Conservation (phyloP, 1,284 basidiomycete species). For the Pseudozyma thailandica region DNA sequence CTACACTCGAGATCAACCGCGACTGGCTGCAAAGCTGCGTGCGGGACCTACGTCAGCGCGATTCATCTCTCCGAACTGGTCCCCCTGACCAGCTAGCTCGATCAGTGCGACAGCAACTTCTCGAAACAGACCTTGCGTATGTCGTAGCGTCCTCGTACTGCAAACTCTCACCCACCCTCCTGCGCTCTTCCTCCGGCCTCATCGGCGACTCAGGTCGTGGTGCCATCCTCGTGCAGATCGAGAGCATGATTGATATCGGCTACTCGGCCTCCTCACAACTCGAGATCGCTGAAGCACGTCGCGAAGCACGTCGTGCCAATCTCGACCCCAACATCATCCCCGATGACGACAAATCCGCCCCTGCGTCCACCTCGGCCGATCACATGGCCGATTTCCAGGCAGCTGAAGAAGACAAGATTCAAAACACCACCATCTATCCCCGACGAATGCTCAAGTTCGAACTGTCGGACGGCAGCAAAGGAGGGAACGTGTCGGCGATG, state of each 20-base stretch:
- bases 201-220: constrained; percentile 18
- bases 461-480: constrained; percentile 87
- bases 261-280: constrained; percentile 35
- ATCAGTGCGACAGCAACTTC: constrained; percentile 32
- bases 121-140: constrained; percentile 27
- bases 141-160: constrained; percentile 13
- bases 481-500: constrained; percentile 78
- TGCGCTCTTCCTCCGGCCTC: constrained; percentile 6
- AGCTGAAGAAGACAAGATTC: constrained; percentile 39
- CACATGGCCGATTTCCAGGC: constrained; percentile 51
- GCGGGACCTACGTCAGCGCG: constrained; percentile 5
- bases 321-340: constrained; percentile 27
- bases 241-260: constrained; percentile 47
- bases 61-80: neutral
- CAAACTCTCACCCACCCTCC: neutral
- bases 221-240: constrained; percentile 35
- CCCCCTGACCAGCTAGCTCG: constrained; percentile 34
- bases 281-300: constrained; percentile 44
- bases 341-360: constrained; percentile 13
- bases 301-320: constrained; percentile 30
- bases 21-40: constrained; percentile 31
- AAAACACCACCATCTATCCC: constrained; percentile 86
- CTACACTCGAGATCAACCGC: constrained; percentile 27
- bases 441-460: constrained; percentile 91
- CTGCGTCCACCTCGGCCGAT: constrained; percentile 71